A percentile compares a stretch with the other conserved stretches of the same genome.
phyloP scores from a whole-genome alignment of 495 filamentous ascomycete species.

The Aspergillus wentii region DNA sequence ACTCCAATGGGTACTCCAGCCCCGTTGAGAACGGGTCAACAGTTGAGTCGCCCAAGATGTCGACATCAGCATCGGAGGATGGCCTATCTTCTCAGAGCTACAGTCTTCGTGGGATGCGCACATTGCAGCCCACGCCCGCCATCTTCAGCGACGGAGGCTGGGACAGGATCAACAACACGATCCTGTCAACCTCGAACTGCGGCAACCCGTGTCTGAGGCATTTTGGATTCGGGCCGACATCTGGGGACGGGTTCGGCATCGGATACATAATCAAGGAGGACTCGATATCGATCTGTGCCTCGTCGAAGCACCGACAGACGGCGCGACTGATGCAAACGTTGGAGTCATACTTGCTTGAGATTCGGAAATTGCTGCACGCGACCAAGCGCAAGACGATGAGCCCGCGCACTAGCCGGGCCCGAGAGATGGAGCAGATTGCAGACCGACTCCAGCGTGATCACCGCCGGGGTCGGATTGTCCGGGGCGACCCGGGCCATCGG shows the following conservation, averaged over 20 bases:
- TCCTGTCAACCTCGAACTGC: constrained; percentile 96
- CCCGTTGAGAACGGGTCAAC: constrained; percentile 43
- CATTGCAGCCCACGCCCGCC: constrained; percentile 54
- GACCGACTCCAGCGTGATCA: constrained; percentile 37
- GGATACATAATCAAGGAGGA: constrained; percentile 99
- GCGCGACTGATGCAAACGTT: constrained; percentile 83
- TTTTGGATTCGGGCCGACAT: constrained; percentile 94
- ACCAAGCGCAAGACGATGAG: constrained; percentile 53
- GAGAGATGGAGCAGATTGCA: constrained; percentile 59
- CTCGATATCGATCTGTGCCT: constrained; percentile 83
- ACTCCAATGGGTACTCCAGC: constrained; percentile 52
- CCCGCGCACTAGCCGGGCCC: constrained; percentile 53
- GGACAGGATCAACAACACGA: constrained; percentile 93
- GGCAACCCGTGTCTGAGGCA: constrained; percentile 95
- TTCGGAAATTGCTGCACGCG: constrained; percentile 72
- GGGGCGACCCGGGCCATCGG: constrained; percentile 29
- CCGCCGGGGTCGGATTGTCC: constrained; percentile 41
- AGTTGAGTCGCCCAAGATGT: constrained; percentile 49
- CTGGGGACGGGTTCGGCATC: constrained; percentile 92
- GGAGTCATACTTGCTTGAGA: constrained; percentile 85
- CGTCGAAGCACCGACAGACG: constrained; percentile 89
- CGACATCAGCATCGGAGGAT: constrained; percentile 47
- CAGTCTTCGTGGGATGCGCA: constrained; percentile 25
- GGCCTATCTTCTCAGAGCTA: constrained; percentile 28
- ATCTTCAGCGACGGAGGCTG: constrained; percentile 87